Conservation (phyloP, 768 basidiomycete species). For the Leccinum olivaceopallidum region DNA sequence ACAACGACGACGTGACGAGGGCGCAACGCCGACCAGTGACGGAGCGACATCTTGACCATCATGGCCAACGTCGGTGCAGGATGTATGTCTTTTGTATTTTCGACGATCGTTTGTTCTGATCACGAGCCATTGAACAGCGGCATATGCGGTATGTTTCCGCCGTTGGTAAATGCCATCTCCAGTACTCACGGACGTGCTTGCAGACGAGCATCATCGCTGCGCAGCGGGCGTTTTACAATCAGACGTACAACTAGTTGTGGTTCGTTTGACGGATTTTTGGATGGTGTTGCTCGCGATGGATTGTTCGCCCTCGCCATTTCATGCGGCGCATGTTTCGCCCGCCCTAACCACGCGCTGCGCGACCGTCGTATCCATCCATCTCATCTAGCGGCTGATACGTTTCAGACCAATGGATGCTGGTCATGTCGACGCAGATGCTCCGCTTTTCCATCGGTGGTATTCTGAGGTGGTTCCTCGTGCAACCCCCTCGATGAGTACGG, state of each 20-base stretch:
- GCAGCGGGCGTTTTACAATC: conserved; percentile 63
- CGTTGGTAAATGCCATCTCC: not conserved
- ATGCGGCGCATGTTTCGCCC: too few relatives aligned
- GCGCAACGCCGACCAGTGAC: too few relatives aligned
- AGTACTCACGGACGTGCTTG: not conserved
- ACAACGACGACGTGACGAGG: too few relatives aligned
- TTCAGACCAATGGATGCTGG: conserved; percentile 58
- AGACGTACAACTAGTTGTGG: conserved; percentile 45
- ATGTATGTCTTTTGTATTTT: conserved; percentile 21
- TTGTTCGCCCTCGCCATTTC: too few relatives aligned
- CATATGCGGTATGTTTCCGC: conserved; percentile 42
- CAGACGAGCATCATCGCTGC: conserved; percentile 72
- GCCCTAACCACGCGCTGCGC: too few relatives aligned
- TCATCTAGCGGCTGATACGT: not conserved
- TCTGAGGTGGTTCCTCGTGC: conserved; percentile 59
- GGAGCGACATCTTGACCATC: conserved; percentile 46
- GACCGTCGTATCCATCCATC: too few relatives aligned
- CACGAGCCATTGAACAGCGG: conserved; percentile 27
- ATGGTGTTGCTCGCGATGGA: not conserved
- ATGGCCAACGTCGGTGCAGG: conserved; percentile 51
- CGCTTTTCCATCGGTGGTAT: conserved; percentile 64
- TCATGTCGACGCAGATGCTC: conserved; percentile 72
- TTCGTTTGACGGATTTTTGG: not conserved
- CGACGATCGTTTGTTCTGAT: not conserved
- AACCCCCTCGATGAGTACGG: conserved; percentile 32